Evolutionary conservation across 2,329 filamentous ascomycete species (phyloP), one percentile per base, ranked within the genome.

Genomic region (Aspergillus brasiliensis): DNA sequence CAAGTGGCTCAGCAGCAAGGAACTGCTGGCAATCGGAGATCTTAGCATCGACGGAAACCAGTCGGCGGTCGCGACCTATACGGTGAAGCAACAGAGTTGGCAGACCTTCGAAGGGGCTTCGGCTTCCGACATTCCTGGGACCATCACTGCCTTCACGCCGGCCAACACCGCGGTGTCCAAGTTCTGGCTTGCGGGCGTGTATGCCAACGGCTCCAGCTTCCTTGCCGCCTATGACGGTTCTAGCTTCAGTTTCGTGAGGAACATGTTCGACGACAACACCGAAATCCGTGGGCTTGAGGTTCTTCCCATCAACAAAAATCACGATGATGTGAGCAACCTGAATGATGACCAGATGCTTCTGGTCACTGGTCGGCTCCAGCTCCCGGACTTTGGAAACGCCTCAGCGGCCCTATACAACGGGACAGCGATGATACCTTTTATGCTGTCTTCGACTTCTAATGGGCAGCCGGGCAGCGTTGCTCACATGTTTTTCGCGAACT

Each of bases 401-500:
- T 96, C 94, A 13, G 92, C 91, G 8, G 94, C 88, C 7, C 80
- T 97, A 27, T 99, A 91, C 80, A 91, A 98, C 71, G 95, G 95
- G 68, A 91, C 88, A 10, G 79, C 81, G 2, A 87, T 94, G 72
- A 82, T 82, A 54, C 94, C 95, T 0, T 97, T 94, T 74, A 84
- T 92, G 42, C 84, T 99, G 44, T 91, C 93, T 2, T 89, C 86
- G 48, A 89, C 83, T 60, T 77, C 83, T 11, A 83, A 87, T 69
- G 87, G 87, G 60, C 81, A 82, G 11, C 81, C 86, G 10, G 92
- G 93, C 51, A 93, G 87, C 68, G 85, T 99, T 69, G 88, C 90
- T 34, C 87, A 86, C 66, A 83, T 98, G 62, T 96, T 99, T 75
- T 90, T 93, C 10, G 88, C 96, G 78, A 89, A 91, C 51, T 81